Evolutionary conservation across 495 filamentous ascomycete genomes (phyloP), one percentile per base, ranked within the genome.

Genomic region (Parmelia sp.): DNA sequence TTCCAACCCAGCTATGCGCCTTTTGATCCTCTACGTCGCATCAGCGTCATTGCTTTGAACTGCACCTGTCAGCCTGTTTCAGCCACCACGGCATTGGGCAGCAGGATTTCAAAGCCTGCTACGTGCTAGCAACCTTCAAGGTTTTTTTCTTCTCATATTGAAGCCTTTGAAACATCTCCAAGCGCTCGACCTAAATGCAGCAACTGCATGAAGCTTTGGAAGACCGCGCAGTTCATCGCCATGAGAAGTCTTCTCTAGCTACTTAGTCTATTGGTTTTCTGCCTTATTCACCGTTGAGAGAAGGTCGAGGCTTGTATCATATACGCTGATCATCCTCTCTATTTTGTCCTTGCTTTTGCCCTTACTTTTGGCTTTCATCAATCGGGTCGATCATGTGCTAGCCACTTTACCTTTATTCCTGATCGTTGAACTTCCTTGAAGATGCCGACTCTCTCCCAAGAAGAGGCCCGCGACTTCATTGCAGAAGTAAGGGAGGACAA

Each of bases 401-500:
- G 51, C 51, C 3, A 33, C 33, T 33, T 33, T 21, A 1, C 17
- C 51, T 56, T 31, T 6, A 56, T 33, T 56, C 25, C 23, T 33
- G 7, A 31, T 56, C 25, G 51, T 33, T 31, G 33, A 4, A 31
- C 19, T 56, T 56, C 23, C 25, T 8, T 56, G 51, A 56, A 11
- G 25, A 56, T 56, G 51, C 25, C 8, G 51, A 56, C 25, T 56
- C 25, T 17, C 51, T 56, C 51, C 51, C 51, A 56, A 56, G 11
- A 31, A 31, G 51, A 56, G 25, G 51, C 51, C 23, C 51, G 51
- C 51, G 23, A 56, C 4, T 56, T 56, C 51, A 56, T 56, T 56
- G 51, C 25, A 31, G 25, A 56, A 9, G 51, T 56, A 31, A 56
- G 51, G 51, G 51, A 56, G 25, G 4, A 56, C 1, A 56, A 56